Percentiles rank a stretch among this genome's conserved stretches.
Evolutionary conservation across 2,329 filamentous ascomycete species (phyloP).

Genomic region (Didymosphaeria variabile): DNA sequence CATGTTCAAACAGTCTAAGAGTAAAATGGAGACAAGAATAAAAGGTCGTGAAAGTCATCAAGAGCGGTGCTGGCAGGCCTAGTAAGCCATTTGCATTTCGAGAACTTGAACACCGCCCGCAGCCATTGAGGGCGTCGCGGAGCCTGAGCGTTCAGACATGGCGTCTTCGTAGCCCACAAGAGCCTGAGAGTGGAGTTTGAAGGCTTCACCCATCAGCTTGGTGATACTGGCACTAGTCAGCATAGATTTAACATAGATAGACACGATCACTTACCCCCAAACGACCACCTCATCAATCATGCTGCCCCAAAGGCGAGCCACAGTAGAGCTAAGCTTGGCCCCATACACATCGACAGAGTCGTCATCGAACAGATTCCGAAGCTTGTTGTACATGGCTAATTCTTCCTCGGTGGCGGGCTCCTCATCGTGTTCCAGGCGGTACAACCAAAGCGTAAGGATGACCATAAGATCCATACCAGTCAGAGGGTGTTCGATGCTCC

Average conservation of each 20-base stretch:
- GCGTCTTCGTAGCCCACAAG: conserved; percentile 94
- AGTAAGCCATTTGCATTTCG: conserved; percentile 56
- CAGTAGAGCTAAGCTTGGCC: conserved; percentile 89
- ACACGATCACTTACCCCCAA: conserved; percentile 84
- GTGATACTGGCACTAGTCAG: conserved; percentile 75
- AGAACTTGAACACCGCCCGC: conserved; percentile 52
- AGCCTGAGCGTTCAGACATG: conserved; percentile 57
- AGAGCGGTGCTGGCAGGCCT: conserved; percentile 19
- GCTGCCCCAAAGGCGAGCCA: conserved; percentile 93
- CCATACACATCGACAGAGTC: conserved; percentile 85
- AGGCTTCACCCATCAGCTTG: conserved; percentile 96
- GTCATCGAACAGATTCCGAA: conserved; percentile 89
- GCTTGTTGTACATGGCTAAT: conserved; percentile 88
- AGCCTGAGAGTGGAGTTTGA: conserved; percentile 95
- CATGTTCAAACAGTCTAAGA: conserved; percentile 44
- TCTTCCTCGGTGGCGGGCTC: conserved; percentile 88
- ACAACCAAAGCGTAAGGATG: conserved; percentile 96
- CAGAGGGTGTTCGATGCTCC: conserved; percentile 97
- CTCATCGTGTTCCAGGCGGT: conserved; percentile 98
- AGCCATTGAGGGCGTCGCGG: conserved; percentile 53
- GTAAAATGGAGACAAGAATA: conserved; percentile 31
- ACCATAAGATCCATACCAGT: conserved; percentile 98
- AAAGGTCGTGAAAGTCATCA: conserved; percentile 33
- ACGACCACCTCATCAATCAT: conserved; percentile 99
- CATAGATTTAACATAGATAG: conserved; percentile 14